phyloP scores from a whole-genome alignment of 139 green algal genomes.

The Chlorella sp. region DNA sequence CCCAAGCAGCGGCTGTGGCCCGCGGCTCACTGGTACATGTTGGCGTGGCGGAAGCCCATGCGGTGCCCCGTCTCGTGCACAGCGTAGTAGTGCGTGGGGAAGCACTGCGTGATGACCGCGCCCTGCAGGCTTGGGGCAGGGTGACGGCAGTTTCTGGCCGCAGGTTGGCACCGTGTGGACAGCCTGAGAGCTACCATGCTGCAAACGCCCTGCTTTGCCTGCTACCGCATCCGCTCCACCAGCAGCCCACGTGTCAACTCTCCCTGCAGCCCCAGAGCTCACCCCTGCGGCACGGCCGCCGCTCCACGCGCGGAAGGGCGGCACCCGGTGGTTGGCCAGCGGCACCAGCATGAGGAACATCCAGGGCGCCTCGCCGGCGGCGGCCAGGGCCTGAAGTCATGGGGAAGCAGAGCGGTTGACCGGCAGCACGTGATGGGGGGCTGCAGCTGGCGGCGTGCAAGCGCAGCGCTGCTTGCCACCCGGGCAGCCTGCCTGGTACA shows the following conservation, averaged over 20 bases:
- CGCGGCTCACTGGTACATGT: slow-evolving; percentile 32
- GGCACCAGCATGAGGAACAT: slow-evolving; percentile 24
- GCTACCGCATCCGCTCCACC: background rate
- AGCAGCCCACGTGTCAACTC: background rate
- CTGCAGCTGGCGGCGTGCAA: background rate
- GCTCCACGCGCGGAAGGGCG: slow-evolving; percentile 29
- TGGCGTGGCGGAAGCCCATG: slow-evolving; percentile 26
- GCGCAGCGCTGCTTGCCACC: background rate
- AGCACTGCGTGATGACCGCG: slow-evolving; percentile 39
- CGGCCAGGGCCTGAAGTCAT: background rate
- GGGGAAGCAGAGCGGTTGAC: background rate
- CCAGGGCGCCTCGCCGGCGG: slow-evolving; percentile 13
- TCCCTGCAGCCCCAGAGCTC: background rate
- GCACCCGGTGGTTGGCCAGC: background rate
- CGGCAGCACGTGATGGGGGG: no score
- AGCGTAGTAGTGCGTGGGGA: slow-evolving; percentile 38
- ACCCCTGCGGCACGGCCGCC: slow-evolving; percentile 1
- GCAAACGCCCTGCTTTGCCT: no score
- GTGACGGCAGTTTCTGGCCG: no score
- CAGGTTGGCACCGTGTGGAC: no score
- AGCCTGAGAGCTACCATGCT: no score
- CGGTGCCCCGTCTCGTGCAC: slow-evolving; percentile 41
- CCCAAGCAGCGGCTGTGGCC: no score
- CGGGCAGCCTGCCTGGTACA: no score
- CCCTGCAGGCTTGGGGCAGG: slow-evolving; percentile 12